Base-by-base conservation (phyloP, 352 stramenopile genomes). In the Phytophthora parvispora region DNA sequence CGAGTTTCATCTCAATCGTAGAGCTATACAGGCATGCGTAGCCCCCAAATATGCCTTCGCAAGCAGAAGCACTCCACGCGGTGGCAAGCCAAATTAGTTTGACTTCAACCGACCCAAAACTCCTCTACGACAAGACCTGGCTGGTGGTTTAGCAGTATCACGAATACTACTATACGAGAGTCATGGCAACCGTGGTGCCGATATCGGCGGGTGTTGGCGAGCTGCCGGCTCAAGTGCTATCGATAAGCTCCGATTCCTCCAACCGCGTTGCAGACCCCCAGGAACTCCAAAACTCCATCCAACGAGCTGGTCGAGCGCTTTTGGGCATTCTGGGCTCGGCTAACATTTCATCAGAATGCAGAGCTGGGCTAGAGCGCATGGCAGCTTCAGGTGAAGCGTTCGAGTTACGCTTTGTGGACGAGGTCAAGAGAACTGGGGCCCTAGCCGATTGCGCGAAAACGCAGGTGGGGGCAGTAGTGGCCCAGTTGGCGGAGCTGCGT, bases 401-500 rank as follows among this genome's bases (percentile, higher is more conserved):
- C 12, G 48, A 49, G 4, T 25, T 52, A 5, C 43, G 34, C 16
- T 53, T 64, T 18, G 47, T 69, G 25, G 52, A 63, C 1, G 62
- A 69, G 32, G 52, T 71, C 16, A 31, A 60, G 12, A 57, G 16
- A 13, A 20, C 36, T n/a, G 27, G 28, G 49, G 63, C 40, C 24
- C 18, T 71, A 2, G 27, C 43, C 12, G 24, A 58, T 1, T 59
- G 15, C 25, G 40, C 25, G 0, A 51, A 49, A 25, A 16, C 36
- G 6, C n/a, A 60, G 4, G 3, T 9, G 10, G 18, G 4, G 15
- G 42, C 47, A 36, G 7, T 7, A 3, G 27, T 59, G 34, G 18
- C 9, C 6, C 54, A 74, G 20, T 57, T 84, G 20, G 36, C 50
- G 1, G 43, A 77, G 29, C 25, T 84, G n/a, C 73, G 72, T 10